Conservation (phyloP, 495 filamentous ascomycete species). For the Penicillium chermesinum region DNA sequence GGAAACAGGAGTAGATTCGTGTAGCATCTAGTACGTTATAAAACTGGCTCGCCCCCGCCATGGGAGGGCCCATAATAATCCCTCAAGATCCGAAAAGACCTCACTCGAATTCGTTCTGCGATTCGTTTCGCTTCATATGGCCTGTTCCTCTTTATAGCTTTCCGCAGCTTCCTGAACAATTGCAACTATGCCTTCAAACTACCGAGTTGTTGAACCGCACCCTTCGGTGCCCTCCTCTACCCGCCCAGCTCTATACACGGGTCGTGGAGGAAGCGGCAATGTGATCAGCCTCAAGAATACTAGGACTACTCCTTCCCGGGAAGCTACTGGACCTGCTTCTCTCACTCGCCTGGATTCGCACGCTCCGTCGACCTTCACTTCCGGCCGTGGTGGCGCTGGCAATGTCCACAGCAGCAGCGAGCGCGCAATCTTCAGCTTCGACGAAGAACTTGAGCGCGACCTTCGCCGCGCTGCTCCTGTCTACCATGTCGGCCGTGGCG, state of each 20-base stretch:
- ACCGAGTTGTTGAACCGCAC: slow-evolving; percentile 76
- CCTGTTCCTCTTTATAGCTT: slow-evolving; percentile 16
- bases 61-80: neutral
- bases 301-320: slow-evolving; percentile 47
- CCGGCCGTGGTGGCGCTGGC: slow-evolving; percentile 85
- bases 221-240: slow-evolving; percentile 60
- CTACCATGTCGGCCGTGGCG: slow-evolving; percentile 83
- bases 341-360: slow-evolving; percentile 40
- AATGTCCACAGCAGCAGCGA: slow-evolving; percentile 68
- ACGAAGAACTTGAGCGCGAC: slow-evolving; percentile 81
- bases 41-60: slow-evolving; percentile 9
- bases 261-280: slow-evolving; percentile 88
- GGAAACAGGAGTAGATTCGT: slow-evolving; percentile 11
- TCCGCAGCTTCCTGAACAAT: slow-evolving; percentile 5
- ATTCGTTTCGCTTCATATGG: slow-evolving; percentile 15
- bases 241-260: slow-evolving; percentile 62
- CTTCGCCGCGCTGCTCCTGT: slow-evolving; percentile 57
- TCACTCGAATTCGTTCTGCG: slow-evolving; percentile 2
- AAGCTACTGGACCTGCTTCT: slow-evolving; percentile 53
- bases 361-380: slow-evolving; percentile 52
- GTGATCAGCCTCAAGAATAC: slow-evolving; percentile 63
- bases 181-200: slow-evolving; percentile 38
- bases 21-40: slow-evolving; percentile 12
- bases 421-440: slow-evolving; percentile 78
- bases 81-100: too few species aligned